Base-by-base conservation (phyloP, 805 yeast species). In the Limtongia smithiae region DNA sequence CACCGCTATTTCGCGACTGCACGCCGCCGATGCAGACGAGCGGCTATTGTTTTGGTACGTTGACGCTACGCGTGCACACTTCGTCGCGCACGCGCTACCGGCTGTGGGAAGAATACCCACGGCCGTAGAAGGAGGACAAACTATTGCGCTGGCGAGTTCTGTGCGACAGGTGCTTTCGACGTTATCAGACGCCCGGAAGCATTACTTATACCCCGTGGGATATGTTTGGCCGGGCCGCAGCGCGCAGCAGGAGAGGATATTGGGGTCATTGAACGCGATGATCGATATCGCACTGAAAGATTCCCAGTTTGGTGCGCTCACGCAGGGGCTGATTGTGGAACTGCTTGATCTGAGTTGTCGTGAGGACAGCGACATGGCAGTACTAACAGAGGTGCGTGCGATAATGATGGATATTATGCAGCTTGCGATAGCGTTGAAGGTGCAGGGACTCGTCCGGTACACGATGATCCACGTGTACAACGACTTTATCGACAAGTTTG, bases 131-230 rank as follows among this genome's bases (percentile, higher is more conserved):
- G n/a, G n/a, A n/a, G n/a, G n/a, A n/a, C n/a, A n/a, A n/a, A n/a
- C n/a, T n/a, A n/a, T n/a, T n/a, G n/a, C n/a, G n/a, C n/a, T n/a
- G n/a, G n/a, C n/a, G n/a, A n/a, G n/a, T n/a, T n/a, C n/a, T n/a
- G n/a, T n/a, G n/a, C n/a, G n/a, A n/a, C n/a, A n/a, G n/a, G n/a
- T n/a, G n/a, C n/a, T n/a, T n/a, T n/a, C n/a, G n/a, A n/a, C n/a
- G n/a, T n/a, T n/a, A n/a, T n/a, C n/a, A n/a, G n/a, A n/a, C 30
- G 57, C 57, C 6, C 31, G 35, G 24, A 37, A 35, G 14, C 55
- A 50, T 24, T 53, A 53, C 37, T 34, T 34, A 37, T 34, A 51
- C 34, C 57, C 57, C 7, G 34, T 53, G 9, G n/a, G 31, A 25
- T 31, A 24, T 33, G 14, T 46, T 9, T 42, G 37, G 11, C 40